Conservation (phyloP, 2,329 filamentous ascomycete species). For the Exophiala oligosperma region DNA sequence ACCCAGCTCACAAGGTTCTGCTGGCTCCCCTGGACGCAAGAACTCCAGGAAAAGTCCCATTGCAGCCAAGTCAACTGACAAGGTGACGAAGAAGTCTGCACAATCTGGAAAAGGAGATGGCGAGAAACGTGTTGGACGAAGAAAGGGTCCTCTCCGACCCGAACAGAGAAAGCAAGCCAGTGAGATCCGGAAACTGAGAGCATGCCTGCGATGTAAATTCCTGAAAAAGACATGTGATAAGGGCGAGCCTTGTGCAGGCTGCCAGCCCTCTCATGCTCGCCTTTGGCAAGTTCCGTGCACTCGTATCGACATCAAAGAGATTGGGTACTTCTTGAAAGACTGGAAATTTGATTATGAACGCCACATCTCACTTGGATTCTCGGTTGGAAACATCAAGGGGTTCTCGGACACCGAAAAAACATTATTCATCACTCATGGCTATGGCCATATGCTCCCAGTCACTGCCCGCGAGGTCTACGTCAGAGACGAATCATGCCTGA, state of each 20-base stretch:
- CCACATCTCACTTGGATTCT: constrained; percentile 82
- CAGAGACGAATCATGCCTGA: constrained; percentile 87
- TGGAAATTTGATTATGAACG: constrained; percentile 97
- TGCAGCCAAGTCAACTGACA: constrained; percentile 76
- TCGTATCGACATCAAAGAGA: constrained; percentile 97
- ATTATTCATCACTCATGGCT: constrained; percentile 96
- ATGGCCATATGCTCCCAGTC: constrained; percentile 88
- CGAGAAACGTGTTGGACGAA: constrained; percentile 91
- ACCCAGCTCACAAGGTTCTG: constrained; percentile 63
- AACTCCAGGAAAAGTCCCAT: constrained; percentile 70
- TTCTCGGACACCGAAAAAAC: constrained; percentile 62
- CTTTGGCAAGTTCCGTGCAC: constrained; percentile 98
- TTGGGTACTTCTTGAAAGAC: constrained; percentile 98
- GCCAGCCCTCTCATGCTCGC: constrained; percentile 90
- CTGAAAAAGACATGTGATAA: constrained; percentile 99
- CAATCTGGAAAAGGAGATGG: constrained; percentile 77
- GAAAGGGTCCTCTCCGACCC: constrained; percentile 84
- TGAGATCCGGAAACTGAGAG: constrained; percentile 91
- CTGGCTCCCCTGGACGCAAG: constrained; percentile 66
- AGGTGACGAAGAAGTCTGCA: constrained; percentile 74
- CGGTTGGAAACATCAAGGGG: constrained; percentile 92
- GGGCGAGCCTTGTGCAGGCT: constrained; percentile 92
- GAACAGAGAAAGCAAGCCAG: constrained; percentile 96
- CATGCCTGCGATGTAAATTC: constrained; percentile 95
- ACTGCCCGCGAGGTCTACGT: constrained; percentile 93